Percentiles rank a stretch among this genome's conserved stretches.
These are phyloP conservation scores for Penstemon newberryi DNA, from an alignment of 257 asterid genomes.

Conservation along the genomic window DNA sequence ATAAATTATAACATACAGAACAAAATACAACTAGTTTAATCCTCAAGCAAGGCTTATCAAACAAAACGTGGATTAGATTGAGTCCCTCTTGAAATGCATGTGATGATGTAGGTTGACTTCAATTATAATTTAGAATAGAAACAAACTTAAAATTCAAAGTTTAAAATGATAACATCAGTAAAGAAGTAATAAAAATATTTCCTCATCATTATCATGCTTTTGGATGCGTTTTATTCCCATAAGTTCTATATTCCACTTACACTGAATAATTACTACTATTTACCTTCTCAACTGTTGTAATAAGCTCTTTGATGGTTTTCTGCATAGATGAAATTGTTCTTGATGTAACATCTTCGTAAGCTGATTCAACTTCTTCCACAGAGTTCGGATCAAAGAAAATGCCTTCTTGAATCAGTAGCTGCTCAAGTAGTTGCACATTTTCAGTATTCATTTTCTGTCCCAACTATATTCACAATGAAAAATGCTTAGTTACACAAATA, in stretches of 20 bases:
- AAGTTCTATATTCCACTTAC: not conserved
- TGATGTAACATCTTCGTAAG: conserved; percentile 60
- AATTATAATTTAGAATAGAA: not conserved
- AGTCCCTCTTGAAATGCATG: not conserved
- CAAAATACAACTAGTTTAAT: not conserved
- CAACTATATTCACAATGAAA: conserved; percentile 45
- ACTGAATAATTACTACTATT: conserved; percentile 5
- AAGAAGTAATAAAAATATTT: not conserved
- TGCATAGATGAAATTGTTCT: conserved; percentile 62
- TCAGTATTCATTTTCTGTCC: conserved; percentile 51
- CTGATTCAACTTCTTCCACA: conserved; percentile 57
- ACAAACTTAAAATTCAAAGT: not conserved
- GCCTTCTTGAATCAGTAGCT: conserved; percentile 64
- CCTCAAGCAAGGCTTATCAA: not conserved
- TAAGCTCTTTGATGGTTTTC: conserved; percentile 48
- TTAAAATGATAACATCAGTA: not conserved
- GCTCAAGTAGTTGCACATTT: conserved; percentile 66
- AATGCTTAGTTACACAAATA: conserved; percentile 28
- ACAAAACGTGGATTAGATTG: conserved; percentile 1
- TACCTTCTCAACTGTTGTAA: conserved; percentile 53
- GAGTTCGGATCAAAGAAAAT: conserved; percentile 62
- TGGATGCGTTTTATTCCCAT: not conserved
- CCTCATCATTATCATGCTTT: not conserved
- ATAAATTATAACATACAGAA: conserved; percentile 5
- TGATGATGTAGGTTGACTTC: not conserved